Conservation (phyloP, 2,329 filamentous ascomycete species). For the Hymenoscyphus occultus region DNA sequence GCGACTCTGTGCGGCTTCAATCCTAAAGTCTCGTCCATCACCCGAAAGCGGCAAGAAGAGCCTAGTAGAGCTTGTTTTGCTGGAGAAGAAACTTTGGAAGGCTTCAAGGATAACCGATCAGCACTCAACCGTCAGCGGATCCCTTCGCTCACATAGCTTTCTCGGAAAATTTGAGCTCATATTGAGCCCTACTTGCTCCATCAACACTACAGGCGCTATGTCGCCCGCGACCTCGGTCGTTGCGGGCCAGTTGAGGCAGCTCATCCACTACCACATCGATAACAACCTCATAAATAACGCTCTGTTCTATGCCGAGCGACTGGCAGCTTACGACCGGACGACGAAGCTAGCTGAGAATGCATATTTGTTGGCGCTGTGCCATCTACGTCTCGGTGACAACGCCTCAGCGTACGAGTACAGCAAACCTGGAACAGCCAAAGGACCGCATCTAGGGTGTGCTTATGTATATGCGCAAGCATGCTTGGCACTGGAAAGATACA, state of each 20-base stretch:
- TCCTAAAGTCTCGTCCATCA: neutral
- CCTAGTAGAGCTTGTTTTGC: slow-evolving; percentile 1
- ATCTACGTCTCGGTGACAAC: slow-evolving; percentile 77
- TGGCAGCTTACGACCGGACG: slow-evolving; percentile 73
- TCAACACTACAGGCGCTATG: slow-evolving; percentile 28
- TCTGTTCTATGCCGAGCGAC: slow-evolving; percentile 86
- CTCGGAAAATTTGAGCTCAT: slow-evolving; percentile 33
- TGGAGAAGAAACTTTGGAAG: slow-evolving; percentile 1
- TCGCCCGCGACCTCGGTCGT: slow-evolving; percentile 33
- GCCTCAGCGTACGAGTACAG: slow-evolving; percentile 84
- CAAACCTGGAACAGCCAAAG: slow-evolving; percentile 66
- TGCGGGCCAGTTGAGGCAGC: slow-evolving; percentile 48
- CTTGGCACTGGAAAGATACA: slow-evolving; percentile 71
- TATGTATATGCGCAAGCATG: slow-evolving; percentile 92
- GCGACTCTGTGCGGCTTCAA: slow-evolving; percentile 17
- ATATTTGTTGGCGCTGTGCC: slow-evolving; percentile 80
- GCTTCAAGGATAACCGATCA: slow-evolving; percentile 7
- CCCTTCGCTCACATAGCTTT: slow-evolving; percentile 17
- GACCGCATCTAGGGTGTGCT: slow-evolving; percentile 77
- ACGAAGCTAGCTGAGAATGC: slow-evolving; percentile 70
- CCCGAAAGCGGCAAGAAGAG: slow-evolving; percentile 3
- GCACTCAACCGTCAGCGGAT: neutral
- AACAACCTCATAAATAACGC: slow-evolving; percentile 87
- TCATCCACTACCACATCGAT: slow-evolving; percentile 73
- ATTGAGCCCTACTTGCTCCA: slow-evolving; percentile 19